These are phyloP conservation scores for Lentinula sp. DNA, from an alignment of 768 basidiomycete genomes.

Conservation along the genomic window DNA sequence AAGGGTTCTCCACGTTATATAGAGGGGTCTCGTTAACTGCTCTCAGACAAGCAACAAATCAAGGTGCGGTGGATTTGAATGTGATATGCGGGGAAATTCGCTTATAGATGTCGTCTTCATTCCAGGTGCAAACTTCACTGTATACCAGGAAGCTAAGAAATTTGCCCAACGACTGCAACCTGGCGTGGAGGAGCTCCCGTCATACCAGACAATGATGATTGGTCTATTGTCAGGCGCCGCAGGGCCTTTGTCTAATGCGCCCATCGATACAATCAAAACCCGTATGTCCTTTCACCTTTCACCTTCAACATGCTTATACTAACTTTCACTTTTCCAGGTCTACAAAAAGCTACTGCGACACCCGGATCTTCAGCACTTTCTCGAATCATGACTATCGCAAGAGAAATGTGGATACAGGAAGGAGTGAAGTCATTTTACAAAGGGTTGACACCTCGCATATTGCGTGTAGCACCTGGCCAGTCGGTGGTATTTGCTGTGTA, in stretches of 20 bases:
- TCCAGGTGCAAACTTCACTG: slow-evolving; percentile 96
- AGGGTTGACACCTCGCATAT: slow-evolving; percentile 94
- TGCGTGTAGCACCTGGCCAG: slow-evolving; percentile 95
- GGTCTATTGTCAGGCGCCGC: slow-evolving; percentile 95
- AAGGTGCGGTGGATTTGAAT: slow-evolving; percentile 46
- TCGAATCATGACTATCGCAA: slow-evolving; percentile 73
- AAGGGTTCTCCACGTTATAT: slow-evolving; percentile 80
- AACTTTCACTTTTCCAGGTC: slow-evolving; percentile 36
- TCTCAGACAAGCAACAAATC: slow-evolving; percentile 94
- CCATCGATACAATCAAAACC: slow-evolving; percentile 93
- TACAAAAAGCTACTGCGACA: slow-evolving; percentile 76
- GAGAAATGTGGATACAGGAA: slow-evolving; percentile 92
- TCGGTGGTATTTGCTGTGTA: slow-evolving; percentile 98
- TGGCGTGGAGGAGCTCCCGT: slow-evolving; percentile 72
- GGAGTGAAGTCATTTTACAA: slow-evolving; percentile 93
- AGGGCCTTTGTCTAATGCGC: slow-evolving; percentile 98
- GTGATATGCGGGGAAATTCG: neutral
- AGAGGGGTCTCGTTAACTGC: slow-evolving; percentile 93
- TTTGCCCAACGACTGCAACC: slow-evolving; percentile 75
- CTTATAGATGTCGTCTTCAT: neutral
- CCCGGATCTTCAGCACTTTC: slow-evolving; percentile 75
- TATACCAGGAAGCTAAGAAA: slow-evolving; percentile 95
- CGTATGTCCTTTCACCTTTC: slow-evolving; percentile 43
- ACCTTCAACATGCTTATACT: neutral
- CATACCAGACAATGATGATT: slow-evolving; percentile 93